Base-by-base conservation (phyloP, 2,329 filamentous ascomycete species). In the Exophiala dermatitidis region DNA sequence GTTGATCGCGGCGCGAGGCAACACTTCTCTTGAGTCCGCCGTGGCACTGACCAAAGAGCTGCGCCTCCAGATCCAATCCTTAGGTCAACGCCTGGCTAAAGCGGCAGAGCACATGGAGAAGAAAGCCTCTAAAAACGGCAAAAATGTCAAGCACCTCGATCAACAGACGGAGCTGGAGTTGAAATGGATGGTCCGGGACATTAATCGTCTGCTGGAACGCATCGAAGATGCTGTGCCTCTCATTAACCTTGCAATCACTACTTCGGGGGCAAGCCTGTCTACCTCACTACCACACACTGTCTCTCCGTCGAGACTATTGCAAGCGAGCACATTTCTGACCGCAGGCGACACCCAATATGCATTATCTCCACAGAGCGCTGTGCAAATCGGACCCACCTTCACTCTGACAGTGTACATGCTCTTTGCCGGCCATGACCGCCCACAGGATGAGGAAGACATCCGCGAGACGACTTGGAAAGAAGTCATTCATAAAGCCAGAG, bases 191-290 rank as follows among this genome's bases (percentile, higher is more conserved):
- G 81, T 91, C 48, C 66, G 72, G 7, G 86, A 90, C 43, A 91
- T 95, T 64, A 87, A 84, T 65, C 76, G 73, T 8, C 72, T 98
- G 2, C 77, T 97, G 1, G 72, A 74, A 7, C 82, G 85, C 5
- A 95, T 98, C 57, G 91, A 97, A 67, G 85, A 93, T 68, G 87
- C 91, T 8, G 88, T 97, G 7, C 91, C 91, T 0, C 75, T 95
- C 2, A 85, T 98, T 67, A 95, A 93, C 63, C 77, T 98, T 30
- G 93, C 93, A 51, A 95, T 98, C 60, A 93, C 89, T 1, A 91
- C 90, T 0, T 96, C 91, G 1, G 93, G 93, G 0, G 90, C 91
- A 52, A 94, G 82, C 53, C 75, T 97, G 31, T 89, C 88, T 0
- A 87, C 87, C 0, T 84, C 83, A 2, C 74, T 96, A 30, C 88